Evolutionary conservation across 2,329 filamentous ascomycete species (phyloP).

Genomic region (Diaporthe sp.): DNA sequence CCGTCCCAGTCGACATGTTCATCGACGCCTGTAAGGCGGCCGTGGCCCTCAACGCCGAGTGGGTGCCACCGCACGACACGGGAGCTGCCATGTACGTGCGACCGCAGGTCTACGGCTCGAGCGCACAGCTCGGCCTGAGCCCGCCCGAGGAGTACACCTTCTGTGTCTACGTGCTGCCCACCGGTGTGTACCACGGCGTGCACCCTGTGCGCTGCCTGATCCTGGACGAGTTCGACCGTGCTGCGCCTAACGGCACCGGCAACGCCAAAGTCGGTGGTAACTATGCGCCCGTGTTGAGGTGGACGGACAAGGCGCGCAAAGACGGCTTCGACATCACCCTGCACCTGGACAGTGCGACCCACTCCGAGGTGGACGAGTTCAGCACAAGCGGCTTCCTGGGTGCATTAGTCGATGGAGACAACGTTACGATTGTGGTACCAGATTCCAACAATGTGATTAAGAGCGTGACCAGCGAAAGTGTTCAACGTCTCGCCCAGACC

Average conservation of each 20-base stretch:
- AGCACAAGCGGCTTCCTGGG: slow-evolving; percentile 95
- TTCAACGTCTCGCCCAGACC: slow-evolving; percentile 80
- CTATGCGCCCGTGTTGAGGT: slow-evolving; percentile 91
- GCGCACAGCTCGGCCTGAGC: slow-evolving; percentile 86
- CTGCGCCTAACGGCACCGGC: slow-evolving; percentile 91
- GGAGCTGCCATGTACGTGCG: slow-evolving; percentile 95
- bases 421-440: slow-evolving; percentile 84
- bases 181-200: slow-evolving; percentile 93
- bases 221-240: slow-evolving; percentile 92
- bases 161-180: slow-evolving; percentile 89
- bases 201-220: slow-evolving; percentile 90
- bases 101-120: slow-evolving; percentile 88
- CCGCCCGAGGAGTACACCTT: slow-evolving; percentile 95
- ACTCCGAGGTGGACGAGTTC: slow-evolving; percentile 94
- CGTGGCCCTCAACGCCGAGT: slow-evolving; percentile 90
- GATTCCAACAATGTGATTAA: slow-evolving; percentile 90
- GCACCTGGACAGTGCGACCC: slow-evolving; percentile 87
- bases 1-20: slow-evolving; percentile 83
- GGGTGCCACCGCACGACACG: slow-evolving; percentile 89
- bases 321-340: slow-evolving; percentile 95
- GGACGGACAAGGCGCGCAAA: slow-evolving; percentile 84
- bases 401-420: slow-evolving; percentile 68
- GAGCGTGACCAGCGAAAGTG: slow-evolving; percentile 85
- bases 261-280: slow-evolving; percentile 96
- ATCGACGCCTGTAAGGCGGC: slow-evolving; percentile 82